Conservation (phyloP, 2,329 filamentous ascomycete genomes). For the Akanthomyces muscarius region DNA sequence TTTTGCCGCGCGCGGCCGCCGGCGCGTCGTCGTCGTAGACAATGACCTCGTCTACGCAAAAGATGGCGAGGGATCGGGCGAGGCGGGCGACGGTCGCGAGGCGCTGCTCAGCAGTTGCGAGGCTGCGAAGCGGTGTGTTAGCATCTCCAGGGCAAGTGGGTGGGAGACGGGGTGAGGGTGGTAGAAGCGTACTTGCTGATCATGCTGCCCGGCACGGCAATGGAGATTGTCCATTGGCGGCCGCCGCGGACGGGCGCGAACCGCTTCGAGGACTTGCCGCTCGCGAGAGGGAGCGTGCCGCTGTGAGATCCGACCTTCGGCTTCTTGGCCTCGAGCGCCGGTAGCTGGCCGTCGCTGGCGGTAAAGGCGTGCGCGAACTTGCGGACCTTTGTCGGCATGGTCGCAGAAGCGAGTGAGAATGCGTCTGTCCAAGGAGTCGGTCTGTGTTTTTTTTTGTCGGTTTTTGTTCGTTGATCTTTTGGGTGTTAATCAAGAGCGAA, state of each 20-base stretch:
- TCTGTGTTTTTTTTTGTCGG: too few relatives aligned
- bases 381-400: conserved; percentile 12
- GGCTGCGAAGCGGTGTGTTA: conserved; percentile 40
- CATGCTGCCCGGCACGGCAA: conserved; percentile 65
- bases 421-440: too few relatives aligned
- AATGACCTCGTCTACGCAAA: conserved; percentile 79
- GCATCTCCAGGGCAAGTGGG: background rate
- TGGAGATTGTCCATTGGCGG: conserved; percentile 16
- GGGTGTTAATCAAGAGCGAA: background rate
- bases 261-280: background rate
- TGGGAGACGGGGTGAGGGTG: too few relatives aligned
- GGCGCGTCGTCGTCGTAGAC: conserved; percentile 75
- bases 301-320: conserved; percentile 4
- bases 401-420: background rate
- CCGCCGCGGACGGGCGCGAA: conserved; percentile 8
- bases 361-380: background rate
- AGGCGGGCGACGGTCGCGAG: conserved; percentile 70
- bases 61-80: conserved; percentile 76
- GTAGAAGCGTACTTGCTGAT: conserved; percentile 60
- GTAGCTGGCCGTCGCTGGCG: background rate
- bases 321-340: conserved; percentile 3
- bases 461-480: background rate
- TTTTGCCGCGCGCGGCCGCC: conserved; percentile 34
- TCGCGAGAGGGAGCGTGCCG: background rate
- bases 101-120: conserved; percentile 69